Evolutionary conservation across 108 stramenopile species (phyloP).

Genomic region (Cyclotella sp.): DNA sequence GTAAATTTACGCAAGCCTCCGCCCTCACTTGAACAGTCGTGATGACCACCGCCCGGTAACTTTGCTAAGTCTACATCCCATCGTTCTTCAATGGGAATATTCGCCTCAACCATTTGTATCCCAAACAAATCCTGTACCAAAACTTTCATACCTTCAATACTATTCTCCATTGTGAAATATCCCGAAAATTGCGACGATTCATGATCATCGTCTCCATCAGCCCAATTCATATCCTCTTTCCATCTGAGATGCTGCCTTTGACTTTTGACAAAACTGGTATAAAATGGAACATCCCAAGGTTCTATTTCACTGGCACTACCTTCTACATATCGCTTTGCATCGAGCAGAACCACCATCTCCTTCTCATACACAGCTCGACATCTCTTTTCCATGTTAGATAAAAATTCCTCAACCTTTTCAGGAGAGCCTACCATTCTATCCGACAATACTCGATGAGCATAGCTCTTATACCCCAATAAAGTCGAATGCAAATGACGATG

Average conservation of each 20-base stretch:
- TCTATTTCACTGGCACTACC: conserved; percentile 55
- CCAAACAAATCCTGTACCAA: conserved; percentile 78
- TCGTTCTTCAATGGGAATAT: conserved; percentile 65
- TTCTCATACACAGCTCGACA: conserved; percentile 39
- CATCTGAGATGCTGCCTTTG: conserved; percentile 47
- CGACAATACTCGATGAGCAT: conserved; percentile 73
- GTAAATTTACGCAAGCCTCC: conserved; percentile 71
- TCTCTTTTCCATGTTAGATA: conserved; percentile 54
- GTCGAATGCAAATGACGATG: conserved; percentile 71
- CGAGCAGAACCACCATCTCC: conserved; percentile 66
- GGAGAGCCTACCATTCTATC: conserved; percentile 81
- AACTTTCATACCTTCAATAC: conserved; percentile 73
- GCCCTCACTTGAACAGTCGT: neutral
- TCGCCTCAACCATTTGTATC: conserved; percentile 75
- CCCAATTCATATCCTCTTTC: conserved; percentile 54
- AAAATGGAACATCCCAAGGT: conserved; percentile 92
- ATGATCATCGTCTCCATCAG: conserved; percentile 5
- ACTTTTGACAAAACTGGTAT: conserved; percentile 66
- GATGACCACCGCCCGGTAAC: neutral
- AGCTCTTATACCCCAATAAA: conserved; percentile 72
- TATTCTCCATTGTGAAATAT: conserved; percentile 81
- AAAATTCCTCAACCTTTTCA: conserved; percentile 57
- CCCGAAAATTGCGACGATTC: conserved; percentile 31
- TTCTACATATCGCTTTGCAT: conserved; percentile 72
- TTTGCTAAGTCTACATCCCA: conserved; percentile 66